Percentiles rank a stretch among this genome's conserved stretches.
Conservation (phyloP, 2,329 filamentous ascomycete species). For the Zymoseptoria ardabiliae region DNA sequence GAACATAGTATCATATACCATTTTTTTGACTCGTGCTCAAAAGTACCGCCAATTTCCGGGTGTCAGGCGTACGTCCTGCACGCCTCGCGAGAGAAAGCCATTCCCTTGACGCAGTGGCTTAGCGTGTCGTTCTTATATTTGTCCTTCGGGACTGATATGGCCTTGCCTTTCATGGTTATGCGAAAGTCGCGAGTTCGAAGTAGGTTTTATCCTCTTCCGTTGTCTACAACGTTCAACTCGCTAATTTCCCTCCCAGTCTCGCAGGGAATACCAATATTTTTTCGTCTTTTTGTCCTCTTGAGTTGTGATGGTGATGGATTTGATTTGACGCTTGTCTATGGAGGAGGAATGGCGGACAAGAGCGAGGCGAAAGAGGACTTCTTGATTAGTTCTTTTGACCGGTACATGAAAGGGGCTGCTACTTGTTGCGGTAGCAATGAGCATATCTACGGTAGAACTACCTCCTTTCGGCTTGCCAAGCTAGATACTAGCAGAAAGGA, state of each 20-base stretch:
- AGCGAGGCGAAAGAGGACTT: too few species aligned
- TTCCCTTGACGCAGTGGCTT: slow-evolving; percentile 25
- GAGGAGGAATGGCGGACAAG: too few species aligned
- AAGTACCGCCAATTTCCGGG: slow-evolving; percentile 2
- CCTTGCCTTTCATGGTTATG: slow-evolving; percentile 11
- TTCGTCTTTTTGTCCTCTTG: not conserved
- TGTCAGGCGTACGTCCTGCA: not conserved
- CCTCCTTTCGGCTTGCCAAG: too few species aligned
- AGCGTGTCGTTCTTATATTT: slow-evolving; percentile 27
- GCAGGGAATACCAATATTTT: slow-evolving; percentile 9
- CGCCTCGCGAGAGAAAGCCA: slow-evolving; percentile 1
- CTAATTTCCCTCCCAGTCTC: slow-evolving; percentile 8
- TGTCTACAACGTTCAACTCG: not conserved
- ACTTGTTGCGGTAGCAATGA: too few species aligned
- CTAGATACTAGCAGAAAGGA: too few species aligned
- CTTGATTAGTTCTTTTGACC: too few species aligned
- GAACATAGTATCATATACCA: not conserved
- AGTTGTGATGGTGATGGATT: not conserved
- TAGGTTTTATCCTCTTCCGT: slow-evolving; percentile 2
- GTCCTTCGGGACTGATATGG: slow-evolving; percentile 16
- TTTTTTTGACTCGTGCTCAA: not conserved
- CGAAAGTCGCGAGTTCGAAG: slow-evolving; percentile 27
- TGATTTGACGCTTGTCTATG: not conserved
- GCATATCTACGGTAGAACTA: too few species aligned
- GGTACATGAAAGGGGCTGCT: too few species aligned